Evolutionary conservation across 2,329 filamentous ascomycete genomes (phyloP).

Genomic region (Elsinoe australis): DNA sequence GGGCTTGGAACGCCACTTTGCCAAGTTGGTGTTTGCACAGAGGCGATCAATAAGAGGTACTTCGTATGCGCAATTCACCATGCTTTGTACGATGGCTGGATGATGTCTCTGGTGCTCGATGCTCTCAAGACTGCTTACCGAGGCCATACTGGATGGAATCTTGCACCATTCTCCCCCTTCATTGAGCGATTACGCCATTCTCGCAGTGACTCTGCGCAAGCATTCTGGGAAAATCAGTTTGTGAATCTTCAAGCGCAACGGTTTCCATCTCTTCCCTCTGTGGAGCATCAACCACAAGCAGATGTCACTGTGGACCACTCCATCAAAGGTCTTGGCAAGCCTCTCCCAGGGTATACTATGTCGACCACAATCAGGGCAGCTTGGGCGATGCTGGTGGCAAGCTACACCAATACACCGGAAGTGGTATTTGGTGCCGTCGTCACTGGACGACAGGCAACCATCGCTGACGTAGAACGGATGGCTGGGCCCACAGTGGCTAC

Average conservation of each 20-base stretch:
- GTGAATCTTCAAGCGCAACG: too few relatives aligned
- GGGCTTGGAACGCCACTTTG: slow-evolving; percentile 35
- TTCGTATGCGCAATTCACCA: slow-evolving; percentile 35
- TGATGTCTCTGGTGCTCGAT: slow-evolving; percentile 31
- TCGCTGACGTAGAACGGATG: too few relatives aligned
- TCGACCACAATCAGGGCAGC: slow-evolving; percentile 29
- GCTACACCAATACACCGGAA: slow-evolving; percentile 28
- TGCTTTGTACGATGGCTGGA: slow-evolving; percentile 36
- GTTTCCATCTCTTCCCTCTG: not conserved
- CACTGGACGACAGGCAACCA: too few relatives aligned
- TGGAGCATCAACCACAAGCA: not conserved
- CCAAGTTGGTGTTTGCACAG: slow-evolving; percentile 32
- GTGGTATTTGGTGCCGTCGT: slow-evolving; percentile 32
- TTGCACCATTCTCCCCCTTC: too few relatives aligned
- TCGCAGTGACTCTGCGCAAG: not conserved
- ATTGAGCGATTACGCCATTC: not conserved
- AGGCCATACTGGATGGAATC: not conserved
- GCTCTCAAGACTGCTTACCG: slow-evolving; percentile 22
- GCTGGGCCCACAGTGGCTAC: too few relatives aligned
- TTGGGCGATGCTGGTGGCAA: slow-evolving; percentile 28
- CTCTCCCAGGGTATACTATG: slow-evolving; percentile 25
- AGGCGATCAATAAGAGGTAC: slow-evolving; percentile 17
- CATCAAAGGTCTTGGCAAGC: not conserved
- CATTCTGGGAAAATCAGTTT: not conserved
- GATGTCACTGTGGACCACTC: too few relatives aligned